Base-by-base conservation (phyloP, 208 protist species). In the Acanthamoeba lenticulata region DNA sequence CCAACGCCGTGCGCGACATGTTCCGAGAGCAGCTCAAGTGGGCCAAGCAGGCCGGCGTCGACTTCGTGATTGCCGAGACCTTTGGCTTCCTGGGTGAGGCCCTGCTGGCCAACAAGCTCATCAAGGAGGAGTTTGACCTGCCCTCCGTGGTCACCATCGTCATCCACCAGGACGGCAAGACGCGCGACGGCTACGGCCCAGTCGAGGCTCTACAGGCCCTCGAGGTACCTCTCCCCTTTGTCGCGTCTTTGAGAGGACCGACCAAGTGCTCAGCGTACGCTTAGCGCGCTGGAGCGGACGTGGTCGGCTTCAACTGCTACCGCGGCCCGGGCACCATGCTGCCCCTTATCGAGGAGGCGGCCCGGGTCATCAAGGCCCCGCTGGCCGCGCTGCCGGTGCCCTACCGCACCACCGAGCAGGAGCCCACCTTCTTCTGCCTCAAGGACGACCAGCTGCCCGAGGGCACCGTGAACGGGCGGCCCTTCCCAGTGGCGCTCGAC, bases 371-470 rank as follows among this genome's bases (percentile, higher is more conserved):
- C 44, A 81, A 72, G 32, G 42, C 44, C 6, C 89, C 89, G 91
- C 32, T 93, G 34, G 89, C 89, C 15, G 89, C 89, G n/a, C 47
- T 93, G n/a, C 89, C 89, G 9, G 89, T 93, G 3, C 89, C 89
- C 55, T 93, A 60, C 47, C 55, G 89, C 17, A 93, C 89, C 55
- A 93, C 89, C 17, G 89, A 93, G 36, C 11, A 72, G 47, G 89
- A 93, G 65, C 89, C 89, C 89, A 79, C 60, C 15, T 93, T 93
- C 44, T 93, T 93, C 89, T 81, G 55, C 89, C 62, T 93, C 60
- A 38, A 24, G 24, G 60, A 81, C 32, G 49, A 67, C 27, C 55
- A 91, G 55, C 24, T 83, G 74, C 74, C 74, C 74, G 49, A 83
- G 74, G 11, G 24, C 15, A 83, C 74, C 3, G 29, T 52, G 6